A percentile compares a stretch with the other conserved stretches of the same genome.
phyloP scores from a whole-genome alignment of 164 flowering plant genomes.

The Kalanchoe fedtschenkoi region DNA sequence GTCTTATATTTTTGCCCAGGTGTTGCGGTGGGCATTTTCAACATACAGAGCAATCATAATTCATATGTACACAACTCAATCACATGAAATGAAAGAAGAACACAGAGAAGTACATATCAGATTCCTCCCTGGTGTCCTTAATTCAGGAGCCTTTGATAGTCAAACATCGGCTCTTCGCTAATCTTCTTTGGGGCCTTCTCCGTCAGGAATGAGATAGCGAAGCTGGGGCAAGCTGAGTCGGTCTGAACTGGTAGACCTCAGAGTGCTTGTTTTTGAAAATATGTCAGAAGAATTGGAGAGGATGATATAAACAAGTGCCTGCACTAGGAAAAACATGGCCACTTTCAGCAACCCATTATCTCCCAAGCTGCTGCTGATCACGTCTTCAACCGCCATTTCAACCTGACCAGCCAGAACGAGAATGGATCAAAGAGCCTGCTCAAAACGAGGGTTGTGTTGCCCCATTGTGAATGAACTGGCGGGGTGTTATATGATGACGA shows the following conservation, averaged over 20 bases:
- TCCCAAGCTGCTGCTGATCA: conserved; percentile 9
- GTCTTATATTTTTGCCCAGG: too few relatives aligned
- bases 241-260: conserved; percentile 23
- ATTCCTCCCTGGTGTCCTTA: too few relatives aligned
- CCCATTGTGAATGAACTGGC: too few relatives aligned
- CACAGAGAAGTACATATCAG: too few relatives aligned
- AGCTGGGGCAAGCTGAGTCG: not conserved
- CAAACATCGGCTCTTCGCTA: too few relatives aligned
- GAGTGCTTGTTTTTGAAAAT: conserved; percentile 25
- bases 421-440: not conserved
- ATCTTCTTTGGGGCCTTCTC: not conserved
- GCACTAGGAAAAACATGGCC: conserved; percentile 34
- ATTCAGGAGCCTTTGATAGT: too few relatives aligned
- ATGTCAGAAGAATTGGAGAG: conserved; percentile 34
- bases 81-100: too few relatives aligned
- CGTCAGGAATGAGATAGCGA: not conserved
- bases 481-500: not conserved
- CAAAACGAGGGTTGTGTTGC: not conserved
- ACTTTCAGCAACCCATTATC: conserved; percentile 32
- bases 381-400: not conserved
- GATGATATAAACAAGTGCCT: conserved; percentile 43
- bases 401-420: not conserved
- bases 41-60: too few relatives aligned
- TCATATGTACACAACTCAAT: too few relatives aligned
- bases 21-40: too few relatives aligned